A percentile compares a stretch with the other conserved stretches of the same genome.
Conservation (phyloP, 441 rosid species). For the Viola pubescens region DNA sequence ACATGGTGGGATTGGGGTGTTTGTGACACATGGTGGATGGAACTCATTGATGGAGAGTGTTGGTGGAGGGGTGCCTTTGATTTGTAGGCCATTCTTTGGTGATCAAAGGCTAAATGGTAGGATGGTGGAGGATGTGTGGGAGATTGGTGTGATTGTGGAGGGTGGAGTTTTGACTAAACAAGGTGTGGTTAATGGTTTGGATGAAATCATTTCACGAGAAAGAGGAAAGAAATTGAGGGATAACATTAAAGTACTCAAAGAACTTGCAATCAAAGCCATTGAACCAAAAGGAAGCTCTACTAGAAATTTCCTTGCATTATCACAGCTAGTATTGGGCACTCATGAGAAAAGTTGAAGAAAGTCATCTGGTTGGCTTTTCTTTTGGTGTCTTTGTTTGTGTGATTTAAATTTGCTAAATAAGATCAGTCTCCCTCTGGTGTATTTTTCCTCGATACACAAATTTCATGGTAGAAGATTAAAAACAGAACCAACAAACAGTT, state of each 20-base stretch:
- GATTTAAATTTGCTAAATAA: too few relatives aligned
- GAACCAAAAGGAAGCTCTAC: slow-evolving; percentile 20
- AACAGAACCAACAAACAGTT: too few relatives aligned
- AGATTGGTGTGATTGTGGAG: slow-evolving; percentile 15
- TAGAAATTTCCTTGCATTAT: slow-evolving; percentile 15
- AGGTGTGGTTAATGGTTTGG: slow-evolving; percentile 10
- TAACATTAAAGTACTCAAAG: slow-evolving; percentile 7
- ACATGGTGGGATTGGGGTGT: slow-evolving; percentile 31
- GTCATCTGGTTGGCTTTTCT: background rate
- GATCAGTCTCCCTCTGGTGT: too few relatives aligned
- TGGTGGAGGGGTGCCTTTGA: slow-evolving; percentile 34
- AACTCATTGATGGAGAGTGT: slow-evolving; percentile 33
- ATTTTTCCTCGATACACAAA: too few relatives aligned
- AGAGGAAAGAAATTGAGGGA: slow-evolving; percentile 20
- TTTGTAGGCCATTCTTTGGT: slow-evolving; percentile 37
- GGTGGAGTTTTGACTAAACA: slow-evolving; percentile 21
- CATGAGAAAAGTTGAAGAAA: too few relatives aligned
- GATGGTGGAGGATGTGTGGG: slow-evolving; percentile 27
- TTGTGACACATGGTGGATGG: slow-evolving; percentile 36
- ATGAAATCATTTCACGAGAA: slow-evolving; percentile 12
- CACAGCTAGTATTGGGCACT: background rate
- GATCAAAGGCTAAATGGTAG: slow-evolving; percentile 35
- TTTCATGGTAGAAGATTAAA: too few relatives aligned
- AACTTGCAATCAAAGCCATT: slow-evolving; percentile 8
- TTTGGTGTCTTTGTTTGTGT: too few relatives aligned